A percentile compares a stretch with the other conserved stretches of the same genome.
Conservation (phyloP, 768 basidiomycete species). For the Zangia roseola region DNA sequence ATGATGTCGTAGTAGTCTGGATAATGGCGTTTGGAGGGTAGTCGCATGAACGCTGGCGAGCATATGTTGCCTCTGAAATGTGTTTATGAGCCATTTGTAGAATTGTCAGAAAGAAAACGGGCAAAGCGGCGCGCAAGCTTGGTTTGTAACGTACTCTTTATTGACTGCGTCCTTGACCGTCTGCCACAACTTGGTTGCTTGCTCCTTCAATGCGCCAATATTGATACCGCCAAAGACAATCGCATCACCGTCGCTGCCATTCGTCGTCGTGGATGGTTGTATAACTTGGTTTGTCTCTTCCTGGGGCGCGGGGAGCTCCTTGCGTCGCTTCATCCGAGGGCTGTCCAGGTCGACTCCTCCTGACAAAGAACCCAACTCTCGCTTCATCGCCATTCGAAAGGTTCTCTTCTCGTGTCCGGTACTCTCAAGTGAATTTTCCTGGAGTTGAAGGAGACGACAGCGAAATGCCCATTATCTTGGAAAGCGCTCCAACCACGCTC, state of each 20-base stretch:
- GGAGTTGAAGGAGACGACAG: constrained; percentile 28
- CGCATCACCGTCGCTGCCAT: constrained; percentile 24
- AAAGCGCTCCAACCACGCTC: constrained; percentile 24
- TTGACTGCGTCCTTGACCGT: constrained; percentile 78
- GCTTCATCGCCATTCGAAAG: constrained; percentile 45
- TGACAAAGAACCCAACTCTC: constrained; percentile 44
- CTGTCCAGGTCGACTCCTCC: constrained; percentile 42
- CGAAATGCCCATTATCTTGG: constrained; percentile 35
- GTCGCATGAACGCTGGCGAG: constrained; percentile 63
- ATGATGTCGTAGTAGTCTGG: constrained; percentile 88
- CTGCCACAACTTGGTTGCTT: constrained; percentile 73
- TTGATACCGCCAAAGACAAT: constrained; percentile 21
- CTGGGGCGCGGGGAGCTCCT: constrained; percentile 37
- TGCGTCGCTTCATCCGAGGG: constrained; percentile 53
- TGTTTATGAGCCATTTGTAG: constrained; percentile 29
- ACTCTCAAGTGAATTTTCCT: constrained; percentile 27
- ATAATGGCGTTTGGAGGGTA: constrained; percentile 70
- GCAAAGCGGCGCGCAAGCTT: constrained; percentile 36
- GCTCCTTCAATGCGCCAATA: constrained; percentile 49
- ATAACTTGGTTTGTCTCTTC: constrained; percentile 41
- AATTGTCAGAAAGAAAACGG: constrained; percentile 43
- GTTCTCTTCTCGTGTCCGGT: constrained; percentile 10
- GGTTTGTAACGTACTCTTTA: constrained; percentile 77
- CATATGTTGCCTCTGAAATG: constrained; percentile 59
- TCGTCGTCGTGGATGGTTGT: constrained; percentile 32